phyloP scores from a whole-genome alignment of 306 rosid genomes.

The Lathyrus aphaca region DNA sequence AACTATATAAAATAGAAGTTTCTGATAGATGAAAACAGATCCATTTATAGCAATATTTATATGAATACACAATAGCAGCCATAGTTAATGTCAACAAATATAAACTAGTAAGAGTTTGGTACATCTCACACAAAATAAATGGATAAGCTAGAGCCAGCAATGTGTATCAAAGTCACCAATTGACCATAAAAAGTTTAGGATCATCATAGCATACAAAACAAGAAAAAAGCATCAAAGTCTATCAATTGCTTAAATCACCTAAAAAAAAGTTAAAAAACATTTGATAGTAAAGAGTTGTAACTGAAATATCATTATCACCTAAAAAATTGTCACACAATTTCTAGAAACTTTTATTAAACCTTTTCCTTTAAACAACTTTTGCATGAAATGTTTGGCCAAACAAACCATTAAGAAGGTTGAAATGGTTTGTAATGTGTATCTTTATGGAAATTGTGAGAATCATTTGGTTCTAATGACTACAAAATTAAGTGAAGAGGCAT shows the following conservation, averaged over 20 bases:
- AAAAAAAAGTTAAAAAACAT: too few relatives aligned
- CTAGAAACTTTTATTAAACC: neutral
- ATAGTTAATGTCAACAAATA: conserved; percentile 37
- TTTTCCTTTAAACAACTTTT: conserved; percentile 22
- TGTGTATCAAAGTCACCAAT: conserved; percentile 32
- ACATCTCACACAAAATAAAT: conserved; percentile 14
- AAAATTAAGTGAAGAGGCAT: conserved; percentile 39
- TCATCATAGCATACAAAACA: neutral
- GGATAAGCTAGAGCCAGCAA: conserved; percentile 42
- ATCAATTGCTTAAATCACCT: too few relatives aligned
- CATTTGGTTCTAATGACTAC: conserved; percentile 28
- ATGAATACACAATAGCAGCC: conserved; percentile 21
- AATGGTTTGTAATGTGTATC: conserved; percentile 16
- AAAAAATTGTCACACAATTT: neutral
- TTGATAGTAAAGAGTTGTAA: too few relatives aligned
- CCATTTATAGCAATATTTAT: conserved; percentile 30
- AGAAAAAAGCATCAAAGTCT: too few relatives aligned
- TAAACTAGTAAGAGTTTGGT: conserved; percentile 36
- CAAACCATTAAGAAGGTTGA: conserved; percentile 37
- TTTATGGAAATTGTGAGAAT: conserved; percentile 22
- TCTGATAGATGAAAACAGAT: conserved; percentile 33
- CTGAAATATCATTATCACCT: too few relatives aligned
- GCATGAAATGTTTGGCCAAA: conserved; percentile 28
- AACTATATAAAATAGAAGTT: conserved; percentile 1
- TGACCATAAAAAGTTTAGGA: conserved; percentile 9